Conservation (phyloP, 2,329 filamentous ascomycete genomes). For the Emericellopsis atlantica region DNA sequence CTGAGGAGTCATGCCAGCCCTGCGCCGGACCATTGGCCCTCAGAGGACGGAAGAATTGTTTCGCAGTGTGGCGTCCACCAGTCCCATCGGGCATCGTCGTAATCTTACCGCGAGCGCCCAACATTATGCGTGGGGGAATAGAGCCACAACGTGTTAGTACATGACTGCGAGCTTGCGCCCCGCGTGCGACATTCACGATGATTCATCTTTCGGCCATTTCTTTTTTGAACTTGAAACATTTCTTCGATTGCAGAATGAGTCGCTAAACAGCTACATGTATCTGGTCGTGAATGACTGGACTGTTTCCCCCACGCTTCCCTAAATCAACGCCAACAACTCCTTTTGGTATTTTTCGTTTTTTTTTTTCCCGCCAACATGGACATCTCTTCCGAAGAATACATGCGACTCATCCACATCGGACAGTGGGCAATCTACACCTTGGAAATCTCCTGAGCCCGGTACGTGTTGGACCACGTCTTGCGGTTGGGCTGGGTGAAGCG, state of each 20-base stretch:
- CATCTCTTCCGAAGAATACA: no score
- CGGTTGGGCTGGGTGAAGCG: conserved; percentile 25
- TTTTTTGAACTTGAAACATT: neutral
- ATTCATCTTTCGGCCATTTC: no score
- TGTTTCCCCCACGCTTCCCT: neutral
- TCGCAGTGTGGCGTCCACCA: neutral
- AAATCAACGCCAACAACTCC: neutral
- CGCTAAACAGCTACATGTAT: neutral
- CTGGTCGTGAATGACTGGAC: neutral
- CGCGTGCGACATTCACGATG: no score
- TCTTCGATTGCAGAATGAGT: neutral
- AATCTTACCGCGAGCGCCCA: neutral
- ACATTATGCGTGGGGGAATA: no score
- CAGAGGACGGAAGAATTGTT: neutral
- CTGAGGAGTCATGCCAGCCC: neutral
- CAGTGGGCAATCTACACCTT: neutral
- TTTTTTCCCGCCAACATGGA: neutral
- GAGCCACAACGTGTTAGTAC: no score
- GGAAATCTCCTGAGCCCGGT: conserved; percentile 4
- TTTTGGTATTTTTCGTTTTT: neutral
- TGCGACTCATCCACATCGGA: neutral
- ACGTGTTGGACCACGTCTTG: conserved; percentile 23
- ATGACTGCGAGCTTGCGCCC: no score
- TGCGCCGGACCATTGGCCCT: neutral
- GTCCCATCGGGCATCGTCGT: conserved; percentile 1